Conservation (phyloP, 2,329 filamentous ascomycete species). For the Alternaria solani region DNA sequence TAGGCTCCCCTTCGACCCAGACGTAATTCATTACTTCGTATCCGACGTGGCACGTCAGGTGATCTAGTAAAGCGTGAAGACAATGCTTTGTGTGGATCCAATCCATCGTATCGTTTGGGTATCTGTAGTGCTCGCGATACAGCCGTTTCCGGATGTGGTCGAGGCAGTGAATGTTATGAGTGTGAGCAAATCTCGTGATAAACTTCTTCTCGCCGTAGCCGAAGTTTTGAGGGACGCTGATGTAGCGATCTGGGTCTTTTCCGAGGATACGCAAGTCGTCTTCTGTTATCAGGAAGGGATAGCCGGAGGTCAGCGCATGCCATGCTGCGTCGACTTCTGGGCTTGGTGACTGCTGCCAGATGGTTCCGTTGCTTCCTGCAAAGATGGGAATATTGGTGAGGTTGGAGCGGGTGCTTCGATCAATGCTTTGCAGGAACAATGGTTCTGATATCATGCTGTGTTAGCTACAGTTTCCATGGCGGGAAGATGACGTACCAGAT, state of each 20-base stretch:
- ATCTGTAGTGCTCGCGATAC: not conserved
- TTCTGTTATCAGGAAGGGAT: not conserved
- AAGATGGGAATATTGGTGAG: not conserved
- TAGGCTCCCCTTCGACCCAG: not conserved
- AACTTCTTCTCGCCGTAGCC: not conserved
- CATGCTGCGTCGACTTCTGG: not conserved
- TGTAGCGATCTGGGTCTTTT: not conserved
- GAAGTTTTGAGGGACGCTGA: not conserved
- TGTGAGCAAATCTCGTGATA: not conserved
- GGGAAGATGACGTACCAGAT: conserved; percentile 1
- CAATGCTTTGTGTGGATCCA: not conserved
- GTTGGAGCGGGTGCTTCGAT: not conserved
- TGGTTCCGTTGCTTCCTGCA: not conserved
- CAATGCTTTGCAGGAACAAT: not conserved
- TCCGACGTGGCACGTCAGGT: not conserved
- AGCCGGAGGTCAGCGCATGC: not conserved
- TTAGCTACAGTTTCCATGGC: not conserved
- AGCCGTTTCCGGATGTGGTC: not conserved
- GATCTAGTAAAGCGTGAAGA: not conserved
- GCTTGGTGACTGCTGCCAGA: not conserved
- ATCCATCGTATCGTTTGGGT: not conserved
- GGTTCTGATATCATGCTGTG: not conserved
- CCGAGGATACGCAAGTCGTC: not conserved
- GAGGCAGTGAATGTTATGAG: not conserved
- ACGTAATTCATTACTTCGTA: not conserved